phyloP scores from a whole-genome alignment of 352 stramenopile genomes.

The Globisporangium parvum region DNA sequence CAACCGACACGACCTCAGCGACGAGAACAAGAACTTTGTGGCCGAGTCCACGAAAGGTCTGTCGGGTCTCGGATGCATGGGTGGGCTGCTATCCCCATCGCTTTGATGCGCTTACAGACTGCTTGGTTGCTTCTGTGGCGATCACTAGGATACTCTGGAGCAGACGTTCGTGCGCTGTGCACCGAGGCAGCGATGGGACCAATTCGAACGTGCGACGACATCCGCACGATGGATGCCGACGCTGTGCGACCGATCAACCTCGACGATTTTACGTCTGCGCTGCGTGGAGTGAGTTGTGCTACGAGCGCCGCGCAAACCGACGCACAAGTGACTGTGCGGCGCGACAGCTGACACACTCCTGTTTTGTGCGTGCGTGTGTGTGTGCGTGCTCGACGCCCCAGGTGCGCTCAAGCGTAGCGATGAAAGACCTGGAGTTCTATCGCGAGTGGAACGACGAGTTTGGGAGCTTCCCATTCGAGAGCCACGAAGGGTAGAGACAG shows the following conservation, averaged over 20 bases:
- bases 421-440: conserved; percentile 92
- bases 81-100: no score
- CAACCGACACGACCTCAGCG: conserved; percentile 88
- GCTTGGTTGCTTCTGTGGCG: neutral
- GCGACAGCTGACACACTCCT: neutral
- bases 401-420: conserved; percentile 93
- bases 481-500: conserved; percentile 34
- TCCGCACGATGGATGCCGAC: conserved; percentile 85
- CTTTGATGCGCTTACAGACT: neutral
- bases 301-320: neutral
- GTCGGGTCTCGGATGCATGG: neutral
- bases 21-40: conserved; percentile 87
- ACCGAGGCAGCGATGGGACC: conserved; percentile 97
- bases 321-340: neutral
- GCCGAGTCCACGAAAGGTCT: conserved; percentile 78
- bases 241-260: conserved; percentile 93
- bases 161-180: conserved; percentile 96
- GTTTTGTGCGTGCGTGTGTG: no score
- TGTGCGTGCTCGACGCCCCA: conserved; percentile 13
- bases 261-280: conserved; percentile 93
- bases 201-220: conserved; percentile 79
- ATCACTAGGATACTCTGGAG: conserved; percentile 92
- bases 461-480: conserved; percentile 83
- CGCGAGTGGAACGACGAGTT: conserved; percentile 93
- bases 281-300: conserved; percentile 62